Base-by-base conservation (phyloP, 768 basidiomycete genomes). In the Lactarius hatsudake region DNA sequence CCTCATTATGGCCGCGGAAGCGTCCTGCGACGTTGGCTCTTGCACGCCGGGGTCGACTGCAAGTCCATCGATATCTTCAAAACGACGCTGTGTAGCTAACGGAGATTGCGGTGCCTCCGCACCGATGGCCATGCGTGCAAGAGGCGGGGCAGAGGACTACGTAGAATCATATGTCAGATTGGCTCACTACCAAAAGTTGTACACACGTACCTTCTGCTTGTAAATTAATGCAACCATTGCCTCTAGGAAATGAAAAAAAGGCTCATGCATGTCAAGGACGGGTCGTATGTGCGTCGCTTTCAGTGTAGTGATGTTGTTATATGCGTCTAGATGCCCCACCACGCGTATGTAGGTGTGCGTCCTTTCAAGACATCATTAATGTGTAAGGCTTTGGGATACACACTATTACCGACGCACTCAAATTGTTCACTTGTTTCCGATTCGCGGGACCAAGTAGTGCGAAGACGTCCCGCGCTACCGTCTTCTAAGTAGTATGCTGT, bases 181-280 rank as follows among this genome's bases (percentile, higher is more conserved):
- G 3, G 23, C 26, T 23, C 17, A 8, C n/a, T 12, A 9, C 54
- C 34, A 7, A 26, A 12, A 13, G 54, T 69, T 5, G 20, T 73
- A 71, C 57, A 73, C 73, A 8, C 76, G 68, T 32, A 78, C 78
- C 30, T 73, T 65, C 58, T 78, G 71, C 40, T 76, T 71, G 8
- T 65, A 71, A 57, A 82, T 63, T 56, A 75, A 77, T 23, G 81
- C 79, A 40, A 76, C 78, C 30, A 84, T 75, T 13, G 76, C 75
- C 65, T 85, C 80, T 65, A 83, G 69, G 28, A 81, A 62, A 72
- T 86, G 84, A 69, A 79, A 80, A 67, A 76, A 80, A 23, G 82
- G 71, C 69, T 85, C 84, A 73, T 84, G 80, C 58, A 73, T 72
- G 69, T 86, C 83, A 1, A 71, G 73, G 54, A 85, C 75, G 3